Conservation (phyloP, 805 yeast species). For the Metschnikowia chrysomelidarum region DNA sequence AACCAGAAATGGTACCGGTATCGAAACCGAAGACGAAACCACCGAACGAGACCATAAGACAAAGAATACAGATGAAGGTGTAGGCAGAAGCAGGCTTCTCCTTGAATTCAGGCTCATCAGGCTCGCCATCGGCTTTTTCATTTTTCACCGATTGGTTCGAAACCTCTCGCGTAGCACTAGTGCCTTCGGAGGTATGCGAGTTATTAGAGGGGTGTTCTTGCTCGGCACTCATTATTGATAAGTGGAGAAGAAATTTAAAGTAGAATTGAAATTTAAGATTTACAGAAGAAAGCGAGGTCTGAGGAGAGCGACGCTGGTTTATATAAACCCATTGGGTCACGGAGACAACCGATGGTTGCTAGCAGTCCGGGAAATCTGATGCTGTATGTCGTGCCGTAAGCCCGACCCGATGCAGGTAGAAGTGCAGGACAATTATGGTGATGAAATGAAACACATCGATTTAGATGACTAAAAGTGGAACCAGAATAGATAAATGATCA, state of each 20-base stretch:
- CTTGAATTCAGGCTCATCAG: slow-evolving; percentile 7
- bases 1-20: slow-evolving; percentile 76
- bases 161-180: slow-evolving; percentile 10
- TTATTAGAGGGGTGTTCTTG: slow-evolving; percentile 6
- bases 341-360: too few species aligned
- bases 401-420: too few species aligned
- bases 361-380: too few species aligned
- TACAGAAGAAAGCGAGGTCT: background rate
- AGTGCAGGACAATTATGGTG: too few species aligned
- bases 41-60: slow-evolving; percentile 68
- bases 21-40: slow-evolving; percentile 79
- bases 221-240: slow-evolving; percentile 5
- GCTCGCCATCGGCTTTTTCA: slow-evolving; percentile 8
- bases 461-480: too few species aligned
- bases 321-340: too few species aligned
- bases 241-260: background rate
- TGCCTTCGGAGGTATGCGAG: slow-evolving; percentile 5
- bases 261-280: background rate
- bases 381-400: too few species aligned
- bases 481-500: too few species aligned
- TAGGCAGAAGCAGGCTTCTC: slow-evolving; percentile 21
- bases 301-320: slow-evolving; percentile 2
- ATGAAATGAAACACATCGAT: too few species aligned
- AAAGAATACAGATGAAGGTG: slow-evolving; percentile 35
- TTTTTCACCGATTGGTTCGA: slow-evolving; percentile 6